Conservation (phyloP, 2,329 filamentous ascomycete species). For the Pseudogymnoascus sp. region DNA sequence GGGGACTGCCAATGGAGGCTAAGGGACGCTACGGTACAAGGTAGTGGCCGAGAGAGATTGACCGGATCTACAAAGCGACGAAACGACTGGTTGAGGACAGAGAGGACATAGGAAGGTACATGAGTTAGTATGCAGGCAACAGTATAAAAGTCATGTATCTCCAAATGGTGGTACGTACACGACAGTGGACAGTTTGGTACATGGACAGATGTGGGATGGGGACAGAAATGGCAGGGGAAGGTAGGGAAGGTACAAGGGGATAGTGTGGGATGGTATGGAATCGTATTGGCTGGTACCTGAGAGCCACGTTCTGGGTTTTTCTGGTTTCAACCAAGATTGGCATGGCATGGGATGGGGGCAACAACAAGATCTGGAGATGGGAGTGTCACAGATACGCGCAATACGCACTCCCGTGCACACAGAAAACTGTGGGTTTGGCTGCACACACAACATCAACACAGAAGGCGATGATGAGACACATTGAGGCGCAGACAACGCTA, state of each 20-base stretch:
- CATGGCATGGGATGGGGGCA: background rate
- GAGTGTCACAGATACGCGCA: background rate
- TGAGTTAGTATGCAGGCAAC: background rate
- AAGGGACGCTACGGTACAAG: background rate
- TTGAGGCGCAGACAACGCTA: background rate
- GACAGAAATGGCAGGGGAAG: background rate
- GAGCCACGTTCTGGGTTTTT: constrained; percentile 5
- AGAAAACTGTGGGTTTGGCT: background rate
- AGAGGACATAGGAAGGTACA: background rate
- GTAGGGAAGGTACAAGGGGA: background rate
- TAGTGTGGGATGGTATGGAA: background rate
- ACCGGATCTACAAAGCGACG: background rate
- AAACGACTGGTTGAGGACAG: background rate
- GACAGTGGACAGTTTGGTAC: background rate
- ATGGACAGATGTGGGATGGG: background rate
- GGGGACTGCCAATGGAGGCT: background rate
- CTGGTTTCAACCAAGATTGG: constrained; percentile 6
- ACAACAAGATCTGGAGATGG: background rate
- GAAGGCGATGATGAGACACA: background rate
- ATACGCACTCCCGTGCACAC: background rate
- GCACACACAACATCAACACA: background rate
- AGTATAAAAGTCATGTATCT: background rate
- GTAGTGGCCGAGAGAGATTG: constrained; percentile 6
- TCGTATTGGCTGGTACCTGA: constrained; percentile 1
- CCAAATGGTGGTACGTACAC: background rate